Conservation (phyloP, 441 rosid genomes). For the Pelargonium citronellum region DNA sequence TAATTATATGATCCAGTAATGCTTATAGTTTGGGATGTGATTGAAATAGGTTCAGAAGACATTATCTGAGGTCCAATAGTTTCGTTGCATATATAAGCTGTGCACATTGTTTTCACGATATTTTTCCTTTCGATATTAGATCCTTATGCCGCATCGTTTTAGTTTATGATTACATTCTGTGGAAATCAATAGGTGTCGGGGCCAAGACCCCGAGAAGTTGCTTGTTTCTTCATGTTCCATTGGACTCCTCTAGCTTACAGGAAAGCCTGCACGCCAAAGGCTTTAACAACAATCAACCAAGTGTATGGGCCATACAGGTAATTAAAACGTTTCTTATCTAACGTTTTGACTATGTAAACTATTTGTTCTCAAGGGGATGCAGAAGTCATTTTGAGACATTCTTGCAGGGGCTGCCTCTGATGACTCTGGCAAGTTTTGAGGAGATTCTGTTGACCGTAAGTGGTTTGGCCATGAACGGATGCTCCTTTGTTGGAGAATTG, state of each 20-base stretch:
- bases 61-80: not conserved
- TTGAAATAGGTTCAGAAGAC: too few relatives aligned
- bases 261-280: conserved; percentile 51
- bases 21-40: too few relatives aligned
- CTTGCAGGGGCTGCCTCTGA: conserved; percentile 57
- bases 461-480: conserved; percentile 61
- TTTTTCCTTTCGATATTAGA: too few relatives aligned
- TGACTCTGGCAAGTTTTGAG: conserved; percentile 62
- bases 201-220: conserved; percentile 70
- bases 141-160: too few relatives aligned
- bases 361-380: not conserved
- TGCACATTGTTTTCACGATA: not conserved
- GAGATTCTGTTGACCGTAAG: conserved; percentile 51
- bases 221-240: conserved; percentile 62
- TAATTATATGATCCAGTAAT: too few relatives aligned
- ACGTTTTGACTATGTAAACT: conserved; percentile 10
- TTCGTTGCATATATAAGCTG: not conserved
- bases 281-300: conserved; percentile 60
- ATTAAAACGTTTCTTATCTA: conserved; percentile 5
- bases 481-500: conserved; percentile 69
- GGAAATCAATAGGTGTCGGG: conserved; percentile 58
- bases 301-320: conserved; percentile 88
- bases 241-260: conserved; percentile 44
- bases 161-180: conserved; percentile 22
- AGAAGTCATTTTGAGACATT: conserved; percentile 1